Base-by-base conservation (phyloP, 2,329 filamentous ascomycete genomes). In the Aspergillus tubingensis region DNA sequence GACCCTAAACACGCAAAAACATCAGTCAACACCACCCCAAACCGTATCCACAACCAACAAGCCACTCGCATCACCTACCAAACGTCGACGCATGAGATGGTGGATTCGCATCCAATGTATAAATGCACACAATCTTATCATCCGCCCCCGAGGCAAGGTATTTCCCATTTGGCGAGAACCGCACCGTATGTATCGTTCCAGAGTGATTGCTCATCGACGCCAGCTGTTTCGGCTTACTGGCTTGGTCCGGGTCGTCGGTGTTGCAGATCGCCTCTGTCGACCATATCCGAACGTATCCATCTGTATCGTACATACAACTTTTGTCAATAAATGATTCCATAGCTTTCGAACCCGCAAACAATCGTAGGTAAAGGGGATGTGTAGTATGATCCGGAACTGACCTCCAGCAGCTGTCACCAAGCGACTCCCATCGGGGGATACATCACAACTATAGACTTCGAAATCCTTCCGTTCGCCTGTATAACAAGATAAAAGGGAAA, bases 181-280 rank as follows among this genome's bases (percentile, higher is more conserved):
- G 91, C 65, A 99, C 95, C 0, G 94, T 92, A 78, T 97, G 94
- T 64, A 98, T 97, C 17, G 94, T 98, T 68, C 94, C 95, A 3
- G 96, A 93, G 77, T 99, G 95, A 74, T 98, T 93, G 85, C 92
- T 98, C 87, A 99, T 95, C 71, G 96, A 94, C 68, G 94, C 96
- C 70, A 99, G 87, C 82, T 99, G 96, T 71, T 91, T 92, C 51
- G 96, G 94, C 68, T 88, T 81, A 71, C 87, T 90, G 57, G 82
- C 84, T 78, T 89, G 93, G 62, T 84, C 83, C 36, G 86, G 80
- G 67, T 94, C 86, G 65, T 87, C 84, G 63, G 92, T 89, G 69
- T 91, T 91, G 75, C 92, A 89, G 73, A 99, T 92, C 59, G 95
- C 90, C 69, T 98, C 94, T 60, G 91, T 97, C 21, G 94, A 97